Evolutionary conservation across 345 rosid species (phyloP).

Genomic region (Corchorus capsularis): DNA sequence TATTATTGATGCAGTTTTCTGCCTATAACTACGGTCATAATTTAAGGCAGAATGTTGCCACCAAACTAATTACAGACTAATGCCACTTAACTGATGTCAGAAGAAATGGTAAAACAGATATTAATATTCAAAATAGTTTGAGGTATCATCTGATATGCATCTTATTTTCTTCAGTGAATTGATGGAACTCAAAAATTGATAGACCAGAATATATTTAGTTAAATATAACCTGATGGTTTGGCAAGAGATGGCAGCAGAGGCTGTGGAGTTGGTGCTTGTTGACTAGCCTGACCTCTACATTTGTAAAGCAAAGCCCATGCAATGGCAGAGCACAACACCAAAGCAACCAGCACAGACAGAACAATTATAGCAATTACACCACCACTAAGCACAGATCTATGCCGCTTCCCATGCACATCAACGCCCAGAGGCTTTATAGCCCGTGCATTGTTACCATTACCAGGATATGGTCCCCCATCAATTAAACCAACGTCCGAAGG

Average conservation of each 20-base stretch:
- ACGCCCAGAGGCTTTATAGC: conserved; percentile 84
- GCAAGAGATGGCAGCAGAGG: conserved; percentile 50
- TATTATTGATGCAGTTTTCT: conserved; percentile 11
- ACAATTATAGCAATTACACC: conserved; percentile 69
- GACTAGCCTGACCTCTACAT: conserved; percentile 40
- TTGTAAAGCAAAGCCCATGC: conserved; percentile 64
- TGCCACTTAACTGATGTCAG: conserved; percentile 2
- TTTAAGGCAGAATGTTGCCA: neutral
- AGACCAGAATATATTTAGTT: conserved; percentile 1
- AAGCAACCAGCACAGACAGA: conserved; percentile 61
- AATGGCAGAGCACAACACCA: conserved; percentile 56
- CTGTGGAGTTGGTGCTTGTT: conserved; percentile 41
- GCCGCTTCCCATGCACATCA: conserved; percentile 60
- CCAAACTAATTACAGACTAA: conserved; percentile 9
- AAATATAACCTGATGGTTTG: conserved; percentile 70
- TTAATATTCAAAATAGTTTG: neutral
- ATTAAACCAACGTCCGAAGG: conserved; percentile 50
- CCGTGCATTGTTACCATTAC: conserved; percentile 54
- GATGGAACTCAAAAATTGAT: neutral
- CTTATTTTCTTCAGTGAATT: neutral
- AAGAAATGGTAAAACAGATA: neutral
- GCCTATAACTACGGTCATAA: neutral
- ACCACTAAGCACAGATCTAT: conserved; percentile 49
- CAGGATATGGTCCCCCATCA: conserved; percentile 70
- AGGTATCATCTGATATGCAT: neutral